phyloP scores from a whole-genome alignment of 2,329 filamentous ascomycete species.

The Aspergillus ochraceus region DNA sequence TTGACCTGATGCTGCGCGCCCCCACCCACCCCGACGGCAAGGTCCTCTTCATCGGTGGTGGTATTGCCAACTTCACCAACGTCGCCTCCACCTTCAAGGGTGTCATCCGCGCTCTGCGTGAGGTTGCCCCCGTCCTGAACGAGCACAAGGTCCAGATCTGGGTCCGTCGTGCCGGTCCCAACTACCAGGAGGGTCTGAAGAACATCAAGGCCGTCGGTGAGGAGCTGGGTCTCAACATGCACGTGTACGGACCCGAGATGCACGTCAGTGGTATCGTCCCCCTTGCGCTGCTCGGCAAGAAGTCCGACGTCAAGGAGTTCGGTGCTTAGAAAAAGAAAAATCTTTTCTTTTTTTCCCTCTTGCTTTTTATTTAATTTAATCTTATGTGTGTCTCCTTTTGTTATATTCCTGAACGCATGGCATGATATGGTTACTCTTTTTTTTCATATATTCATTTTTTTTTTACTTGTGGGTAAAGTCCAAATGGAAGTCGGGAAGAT shows the following conservation, averaged over 20 bases:
- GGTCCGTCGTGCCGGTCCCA: conserved; percentile 87
- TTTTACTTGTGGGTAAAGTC: conserved; percentile 29
- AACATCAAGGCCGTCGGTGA: conserved; percentile 98
- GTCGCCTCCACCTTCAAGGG: conserved; percentile 99
- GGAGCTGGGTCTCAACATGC: conserved; percentile 94
- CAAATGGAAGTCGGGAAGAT: conserved; percentile 4
- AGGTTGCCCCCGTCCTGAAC: conserved; percentile 78
- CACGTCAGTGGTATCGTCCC: conserved; percentile 95
- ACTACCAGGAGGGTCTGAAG: conserved; percentile 99
- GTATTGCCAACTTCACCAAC: conserved; percentile 99
- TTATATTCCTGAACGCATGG: conserved; percentile 40
- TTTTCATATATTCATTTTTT: conserved; percentile 26
- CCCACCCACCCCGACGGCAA: conserved; percentile 86
- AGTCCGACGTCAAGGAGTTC: conserved; percentile 63
- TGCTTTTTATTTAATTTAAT: conserved; percentile 26
- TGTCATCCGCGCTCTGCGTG: conserved; percentile 92
- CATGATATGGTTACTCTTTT: conserved; percentile 35
- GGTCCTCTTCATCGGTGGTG: conserved; percentile 98
- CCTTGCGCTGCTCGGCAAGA: conserved; percentile 71
- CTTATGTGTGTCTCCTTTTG: conserved; percentile 17
- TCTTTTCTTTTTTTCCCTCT: conserved; percentile 11
- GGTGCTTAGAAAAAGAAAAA: conserved; percentile 35
- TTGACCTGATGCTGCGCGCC: conserved; percentile 95
- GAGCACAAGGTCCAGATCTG: conserved; percentile 99
- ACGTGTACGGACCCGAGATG: conserved; percentile 79